Percentiles rank a stretch among this genome's conserved stretches.
Conservation (phyloP, 805 yeast species). For the Phaffomyces antillensis region DNA sequence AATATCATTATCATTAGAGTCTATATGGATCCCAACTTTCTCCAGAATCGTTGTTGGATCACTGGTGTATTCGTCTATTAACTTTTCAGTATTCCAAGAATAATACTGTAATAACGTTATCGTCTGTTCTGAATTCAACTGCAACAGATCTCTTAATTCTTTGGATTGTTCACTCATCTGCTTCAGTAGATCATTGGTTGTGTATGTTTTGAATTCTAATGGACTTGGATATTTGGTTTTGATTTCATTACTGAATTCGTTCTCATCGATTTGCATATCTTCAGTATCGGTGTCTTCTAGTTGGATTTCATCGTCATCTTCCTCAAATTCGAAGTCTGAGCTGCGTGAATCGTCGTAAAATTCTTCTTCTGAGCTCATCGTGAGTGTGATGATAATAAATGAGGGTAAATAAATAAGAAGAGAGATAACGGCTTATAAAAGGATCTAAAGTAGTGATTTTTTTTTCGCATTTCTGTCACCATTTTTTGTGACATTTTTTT, state of each 20-base stretch:
- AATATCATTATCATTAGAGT: neutral
- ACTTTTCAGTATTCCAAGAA: slow-evolving; percentile 53
- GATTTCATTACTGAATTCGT: neutral
- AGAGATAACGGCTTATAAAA: too few relatives aligned
- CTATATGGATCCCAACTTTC: slow-evolving; percentile 26
- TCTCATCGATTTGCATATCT: neutral
- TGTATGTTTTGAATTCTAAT: slow-evolving; percentile 14
- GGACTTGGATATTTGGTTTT: slow-evolving; percentile 1
- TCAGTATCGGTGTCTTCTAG: neutral
- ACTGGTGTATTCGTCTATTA: slow-evolving; percentile 49
- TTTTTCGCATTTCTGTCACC: too few relatives aligned
- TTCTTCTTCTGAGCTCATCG: too few relatives aligned
- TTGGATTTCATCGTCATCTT: neutral
- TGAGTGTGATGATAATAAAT: too few relatives aligned
- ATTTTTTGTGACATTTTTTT: too few relatives aligned
- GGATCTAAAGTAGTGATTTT: too few relatives aligned
- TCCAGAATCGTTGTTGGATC: slow-evolving; percentile 29
- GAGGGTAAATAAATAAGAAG: too few relatives aligned
- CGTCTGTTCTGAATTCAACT: slow-evolving; percentile 32
- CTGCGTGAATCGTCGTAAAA: too few relatives aligned
- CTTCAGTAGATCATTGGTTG: slow-evolving; percentile 23
- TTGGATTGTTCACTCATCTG: slow-evolving; percentile 22
- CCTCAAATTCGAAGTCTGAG: neutral
- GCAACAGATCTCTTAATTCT: slow-evolving; percentile 30
- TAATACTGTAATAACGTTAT: slow-evolving; percentile 39